Evolutionary conservation across 2,329 filamentous ascomycete species (phyloP), one percentile per base, ranked within the genome.

Genomic region (Stemphylium beticola): DNA sequence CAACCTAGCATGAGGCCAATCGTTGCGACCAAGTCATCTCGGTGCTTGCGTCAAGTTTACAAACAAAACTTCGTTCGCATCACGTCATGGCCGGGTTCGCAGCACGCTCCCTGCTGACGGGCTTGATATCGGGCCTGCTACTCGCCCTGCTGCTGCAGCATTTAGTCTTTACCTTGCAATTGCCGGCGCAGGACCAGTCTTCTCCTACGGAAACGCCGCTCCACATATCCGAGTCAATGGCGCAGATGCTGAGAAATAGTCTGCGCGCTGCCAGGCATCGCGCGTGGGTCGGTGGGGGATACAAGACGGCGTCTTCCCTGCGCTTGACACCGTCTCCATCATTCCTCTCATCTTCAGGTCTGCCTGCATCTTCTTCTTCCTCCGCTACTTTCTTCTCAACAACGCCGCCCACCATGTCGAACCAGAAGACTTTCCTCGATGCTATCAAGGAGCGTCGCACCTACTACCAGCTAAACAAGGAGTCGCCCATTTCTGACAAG

Each of bases 381-480:
- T 22, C 31, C 40, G 26, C 36, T 26, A 8, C 26, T 4, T 29
- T 11, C 31, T 54, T 65, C 46, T 67, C 65, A 2, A 58, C 65
- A 34, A 60, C 64, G 29, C 49, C 67, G 39, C 44, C 69, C 57
- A 74, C 59, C 29, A 80, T 80, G 77, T 67, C 76, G 44, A 31
- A 47, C 36, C 54, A 62, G 18, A 75, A 75, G 68, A 36, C 80
- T 59, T 81, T 91, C 79, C 76, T 91, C 74, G 80, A 87, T 58
- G 83, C 86, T 71, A 74, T 89, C 81, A 84, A 86, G 79, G 74
- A 78, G 74, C 89, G 90, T 73, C 88, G 90, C 76, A 83, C 85
- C 72, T 78, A 83, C 81, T 92, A 93, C 80, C 76, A 80, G 47
- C 84, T 91, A 53, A 83, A 80, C 80, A 88, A 88, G 78, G 77